Conservation (phyloP, 2,329 filamentous ascomycete genomes). For the Acrocalymma vagum region DNA sequence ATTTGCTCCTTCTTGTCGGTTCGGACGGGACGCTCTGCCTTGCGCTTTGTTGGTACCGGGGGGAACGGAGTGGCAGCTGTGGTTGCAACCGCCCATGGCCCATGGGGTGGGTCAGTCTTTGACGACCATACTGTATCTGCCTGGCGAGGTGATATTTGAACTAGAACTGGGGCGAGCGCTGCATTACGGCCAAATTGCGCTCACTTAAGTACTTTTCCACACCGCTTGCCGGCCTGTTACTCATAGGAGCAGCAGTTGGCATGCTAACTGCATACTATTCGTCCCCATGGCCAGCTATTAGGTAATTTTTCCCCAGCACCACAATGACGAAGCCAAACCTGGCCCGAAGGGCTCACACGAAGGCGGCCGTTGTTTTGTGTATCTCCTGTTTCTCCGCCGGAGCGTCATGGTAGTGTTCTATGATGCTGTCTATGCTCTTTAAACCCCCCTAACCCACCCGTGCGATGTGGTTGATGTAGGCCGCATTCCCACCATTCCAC, state of each 20-base stretch:
- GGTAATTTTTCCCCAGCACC: conserved; percentile 42
- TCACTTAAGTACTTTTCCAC: conserved; percentile 22
- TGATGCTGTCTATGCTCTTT: conserved; percentile 4
- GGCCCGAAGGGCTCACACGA: conserved; percentile 35
- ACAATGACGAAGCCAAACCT: conserved; percentile 33
- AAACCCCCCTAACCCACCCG: conserved; percentile 10
- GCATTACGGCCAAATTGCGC: conserved; percentile 29
- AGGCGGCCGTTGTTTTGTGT: conserved; percentile 21
- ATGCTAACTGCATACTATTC: conserved; percentile 44
- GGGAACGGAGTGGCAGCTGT: no score
- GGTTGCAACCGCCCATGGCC: background rate
- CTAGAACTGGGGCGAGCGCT: conserved; percentile 19
- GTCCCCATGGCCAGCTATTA: conserved; percentile 41
- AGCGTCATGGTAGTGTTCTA: conserved; percentile 22
- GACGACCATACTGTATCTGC: conserved; percentile 11
- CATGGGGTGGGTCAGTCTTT: no score
- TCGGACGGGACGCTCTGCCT: no score
- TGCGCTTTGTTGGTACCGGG: no score
- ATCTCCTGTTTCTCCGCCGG: conserved; percentile 48
- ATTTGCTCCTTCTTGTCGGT: no score
- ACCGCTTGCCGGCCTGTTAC: conserved; percentile 22
- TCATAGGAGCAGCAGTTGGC: conserved; percentile 25
- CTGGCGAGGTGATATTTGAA: conserved; percentile 9
- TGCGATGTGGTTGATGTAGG: conserved; percentile 5
- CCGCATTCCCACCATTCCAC: conserved; percentile 3